phyloP scores from a whole-genome alignment of 805 yeast species.

The Yarrowia keelungensis region DNA sequence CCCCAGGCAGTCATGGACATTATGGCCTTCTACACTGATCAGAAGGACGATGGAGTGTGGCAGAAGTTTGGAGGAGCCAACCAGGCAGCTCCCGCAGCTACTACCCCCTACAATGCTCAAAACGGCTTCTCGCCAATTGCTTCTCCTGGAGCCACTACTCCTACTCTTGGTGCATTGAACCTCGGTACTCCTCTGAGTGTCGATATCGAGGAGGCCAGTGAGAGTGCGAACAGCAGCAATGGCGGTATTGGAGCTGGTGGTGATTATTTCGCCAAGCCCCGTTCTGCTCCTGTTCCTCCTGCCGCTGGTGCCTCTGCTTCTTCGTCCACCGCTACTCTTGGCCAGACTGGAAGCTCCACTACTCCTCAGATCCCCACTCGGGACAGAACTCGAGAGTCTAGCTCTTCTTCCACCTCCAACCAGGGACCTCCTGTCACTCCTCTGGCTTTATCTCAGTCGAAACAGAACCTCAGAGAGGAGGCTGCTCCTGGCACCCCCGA shows the following conservation, averaged over 20 bases:
- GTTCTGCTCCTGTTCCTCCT: constrained; percentile 50
- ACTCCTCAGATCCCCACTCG: constrained; percentile 42
- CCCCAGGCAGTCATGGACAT: constrained; percentile 95
- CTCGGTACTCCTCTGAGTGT: constrained; percentile 27
- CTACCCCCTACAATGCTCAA: constrained; percentile 34
- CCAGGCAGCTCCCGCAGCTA: background rate
- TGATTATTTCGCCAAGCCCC: constrained; percentile 44
- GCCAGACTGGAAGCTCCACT: constrained; percentile 14
- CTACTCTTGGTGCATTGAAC: constrained; percentile 23
- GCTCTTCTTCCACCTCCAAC: background rate
- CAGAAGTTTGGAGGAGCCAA: constrained; percentile 45
- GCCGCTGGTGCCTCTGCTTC: background rate
- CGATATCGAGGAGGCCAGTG: background rate
- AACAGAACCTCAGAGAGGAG: constrained; percentile 18
- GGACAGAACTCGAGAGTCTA: constrained; percentile 10
- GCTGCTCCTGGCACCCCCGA: constrained; percentile 16
- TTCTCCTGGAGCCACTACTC: constrained; percentile 34
- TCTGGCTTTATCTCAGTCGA: constrained; percentile 22
- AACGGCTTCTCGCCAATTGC: constrained; percentile 34
- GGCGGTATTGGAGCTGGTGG: background rate
- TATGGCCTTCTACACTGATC: constrained; percentile 71
- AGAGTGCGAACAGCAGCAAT: background rate
- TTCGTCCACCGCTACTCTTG: constrained; percentile 1
- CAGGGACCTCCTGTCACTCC: constrained; percentile 34
- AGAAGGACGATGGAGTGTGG: constrained; percentile 46